Evolutionary conservation across 164 flowering plant species (phyloP).

Genomic region (Platanus orientalis): DNA sequence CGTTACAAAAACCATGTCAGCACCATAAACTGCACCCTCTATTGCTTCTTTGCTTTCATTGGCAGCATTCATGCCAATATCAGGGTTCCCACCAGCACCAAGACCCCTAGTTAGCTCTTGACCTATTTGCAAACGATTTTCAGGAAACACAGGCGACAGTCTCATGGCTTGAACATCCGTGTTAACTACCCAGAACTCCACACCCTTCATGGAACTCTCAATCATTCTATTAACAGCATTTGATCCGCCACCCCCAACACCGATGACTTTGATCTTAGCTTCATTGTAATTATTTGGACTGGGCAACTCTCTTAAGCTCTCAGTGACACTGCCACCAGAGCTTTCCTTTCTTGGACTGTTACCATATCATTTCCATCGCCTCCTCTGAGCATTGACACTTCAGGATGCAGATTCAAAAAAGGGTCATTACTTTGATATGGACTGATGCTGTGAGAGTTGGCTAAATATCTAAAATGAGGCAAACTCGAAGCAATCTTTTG

Average conservation of each 20-base stretch:
- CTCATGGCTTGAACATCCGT: slow-evolving; percentile 95
- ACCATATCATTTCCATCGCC: slow-evolving; percentile 45
- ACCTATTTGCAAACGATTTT: slow-evolving; percentile 84
- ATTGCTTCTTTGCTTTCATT: slow-evolving; percentile 80
- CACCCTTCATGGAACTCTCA: slow-evolving; percentile 91
- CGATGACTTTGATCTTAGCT: slow-evolving; percentile 95
- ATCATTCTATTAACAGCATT: slow-evolving; percentile 98
- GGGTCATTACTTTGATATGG: slow-evolving; percentile 58
- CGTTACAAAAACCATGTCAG: slow-evolving; percentile 98
- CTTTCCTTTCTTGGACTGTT: slow-evolving; percentile 50
- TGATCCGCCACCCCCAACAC: slow-evolving; percentile 99
- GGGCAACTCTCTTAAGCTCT: slow-evolving; percentile 41
- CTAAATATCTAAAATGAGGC: slow-evolving; percentile 39
- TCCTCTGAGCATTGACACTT: slow-evolving; percentile 82
- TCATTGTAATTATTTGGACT: slow-evolving; percentile 48
- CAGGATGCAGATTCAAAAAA: slow-evolving; percentile 73
- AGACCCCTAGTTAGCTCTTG: slow-evolving; percentile 92
- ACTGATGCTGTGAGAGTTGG: slow-evolving; percentile 48
- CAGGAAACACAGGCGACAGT: slow-evolving; percentile 83
- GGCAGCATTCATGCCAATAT: slow-evolving; percentile 94
- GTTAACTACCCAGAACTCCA: slow-evolving; percentile 98
- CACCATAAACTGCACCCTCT: slow-evolving; percentile 79
- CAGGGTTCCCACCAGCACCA: slow-evolving; percentile 99
- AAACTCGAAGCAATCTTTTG: slow-evolving; percentile 25
- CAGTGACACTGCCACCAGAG: slow-evolving; percentile 40